A percentile compares a stretch with the other conserved stretches of the same genome.
Evolutionary conservation across 192 early-diverging fungal genomes (phyloP).

Genomic region (Bifiguratus adelaidae): DNA sequence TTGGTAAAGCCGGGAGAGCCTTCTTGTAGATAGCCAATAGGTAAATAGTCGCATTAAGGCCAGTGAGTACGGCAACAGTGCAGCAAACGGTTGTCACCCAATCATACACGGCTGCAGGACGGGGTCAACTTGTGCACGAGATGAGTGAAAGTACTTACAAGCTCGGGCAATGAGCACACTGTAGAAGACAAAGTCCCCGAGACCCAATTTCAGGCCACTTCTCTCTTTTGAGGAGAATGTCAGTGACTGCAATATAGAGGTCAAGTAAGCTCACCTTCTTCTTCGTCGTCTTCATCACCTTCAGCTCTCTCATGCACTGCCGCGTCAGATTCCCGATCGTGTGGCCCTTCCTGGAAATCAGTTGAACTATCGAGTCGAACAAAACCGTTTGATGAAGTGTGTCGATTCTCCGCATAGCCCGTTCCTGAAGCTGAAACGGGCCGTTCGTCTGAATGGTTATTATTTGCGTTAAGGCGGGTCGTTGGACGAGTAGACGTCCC

Average conservation of each 20-base stretch:
- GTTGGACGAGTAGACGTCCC: too few relatives aligned
- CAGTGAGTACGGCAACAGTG: conserved; percentile 71
- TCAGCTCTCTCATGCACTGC: conserved; percentile 20
- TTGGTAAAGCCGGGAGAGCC: conserved; percentile 78
- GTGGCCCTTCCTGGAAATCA: background rate
- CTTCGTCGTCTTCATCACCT: conserved; percentile 32
- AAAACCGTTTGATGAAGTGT: too few relatives aligned
- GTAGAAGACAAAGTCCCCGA: conserved; percentile 91
- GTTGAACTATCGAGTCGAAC: too few relatives aligned
- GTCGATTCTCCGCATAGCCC: too few relatives aligned
- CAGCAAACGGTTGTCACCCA: conserved; percentile 75
- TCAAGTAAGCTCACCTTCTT: conserved; percentile 22
- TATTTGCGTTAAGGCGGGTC: too few relatives aligned
- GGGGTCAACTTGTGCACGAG: conserved; percentile 2
- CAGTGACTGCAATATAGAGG: background rate
- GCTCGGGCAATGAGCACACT: conserved; percentile 70
- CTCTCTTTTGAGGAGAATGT: conserved; percentile 23
- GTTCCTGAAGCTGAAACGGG: too few relatives aligned
- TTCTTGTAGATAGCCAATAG: conserved; percentile 71
- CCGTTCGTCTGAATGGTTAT: too few relatives aligned
- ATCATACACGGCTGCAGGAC: conserved; percentile 49
- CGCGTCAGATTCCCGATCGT: background rate
- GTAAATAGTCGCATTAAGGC: conserved; percentile 82
- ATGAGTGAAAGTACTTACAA: conserved; percentile 25
- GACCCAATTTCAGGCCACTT: conserved; percentile 71